These are phyloP conservation scores for Platanthera guangdongensis DNA, from an alignment of 106 monocot species.

Conservation along the genomic window DNA sequence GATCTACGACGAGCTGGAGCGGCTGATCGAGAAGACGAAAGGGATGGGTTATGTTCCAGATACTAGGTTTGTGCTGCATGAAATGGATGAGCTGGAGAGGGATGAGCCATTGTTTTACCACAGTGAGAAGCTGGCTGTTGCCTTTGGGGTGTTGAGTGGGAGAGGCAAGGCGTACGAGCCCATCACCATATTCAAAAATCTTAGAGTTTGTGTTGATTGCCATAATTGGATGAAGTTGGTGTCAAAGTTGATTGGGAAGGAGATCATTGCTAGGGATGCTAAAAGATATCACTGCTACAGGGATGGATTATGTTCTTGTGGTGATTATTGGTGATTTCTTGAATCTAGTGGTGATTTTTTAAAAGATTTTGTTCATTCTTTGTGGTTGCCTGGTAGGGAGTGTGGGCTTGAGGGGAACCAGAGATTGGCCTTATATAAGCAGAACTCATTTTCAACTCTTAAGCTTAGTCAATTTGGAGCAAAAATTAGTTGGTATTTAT, in stretches of 20 bases:
- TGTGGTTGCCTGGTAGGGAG: background rate
- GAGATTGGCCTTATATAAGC: too few relatives aligned
- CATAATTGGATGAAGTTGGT: conserved; percentile 45
- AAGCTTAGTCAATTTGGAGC: too few relatives aligned
- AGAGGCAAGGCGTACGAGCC: conserved; percentile 1
- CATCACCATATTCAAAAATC: conserved; percentile 44
- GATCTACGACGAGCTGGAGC: conserved; percentile 37
- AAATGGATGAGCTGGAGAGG: conserved; percentile 39
- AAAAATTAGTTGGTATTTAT: too few relatives aligned
- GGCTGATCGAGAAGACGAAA: conserved; percentile 34
- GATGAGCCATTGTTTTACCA: conserved; percentile 38
- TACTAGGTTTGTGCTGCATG: conserved; percentile 61
- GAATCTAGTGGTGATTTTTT: background rate
- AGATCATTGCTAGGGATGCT: conserved; percentile 50
- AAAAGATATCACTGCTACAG: conserved; percentile 51
- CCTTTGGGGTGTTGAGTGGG: conserved; percentile 41
- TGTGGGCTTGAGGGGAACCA: too few relatives aligned
- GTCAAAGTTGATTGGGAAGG: conserved; percentile 35
- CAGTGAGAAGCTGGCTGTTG: conserved; percentile 52
- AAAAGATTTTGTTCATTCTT: background rate
- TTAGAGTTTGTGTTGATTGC: conserved; percentile 56
- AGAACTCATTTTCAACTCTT: too few relatives aligned
- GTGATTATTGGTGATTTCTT: conserved; percentile 56
- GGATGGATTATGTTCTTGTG: conserved; percentile 52
- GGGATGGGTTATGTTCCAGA: conserved; percentile 48